Evolutionary conservation across 495 filamentous ascomycete species (phyloP), one percentile per base, ranked within the genome.

Genomic region (Cryomyces antarcticus): DNA sequence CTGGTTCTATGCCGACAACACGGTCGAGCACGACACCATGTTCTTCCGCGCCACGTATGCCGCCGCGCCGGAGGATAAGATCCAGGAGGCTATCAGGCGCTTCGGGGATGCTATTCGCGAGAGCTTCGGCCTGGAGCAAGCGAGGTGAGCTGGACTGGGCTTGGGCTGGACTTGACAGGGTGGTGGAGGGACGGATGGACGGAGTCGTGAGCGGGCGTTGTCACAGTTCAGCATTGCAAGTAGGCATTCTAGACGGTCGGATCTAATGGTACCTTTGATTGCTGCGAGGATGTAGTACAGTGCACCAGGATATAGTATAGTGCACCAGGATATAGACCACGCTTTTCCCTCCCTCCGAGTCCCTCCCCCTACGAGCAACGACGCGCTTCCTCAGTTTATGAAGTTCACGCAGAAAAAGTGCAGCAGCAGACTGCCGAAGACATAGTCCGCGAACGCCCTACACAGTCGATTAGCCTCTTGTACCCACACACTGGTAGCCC

Each of bases 331-430:
- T 24, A 24, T 24, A 24, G 17, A 24, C 17, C 17, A 24, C 17
- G 17, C 17, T 24, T 24, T 24, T 24, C 17, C 17, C 17, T 24
- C 17, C 17, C 17, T 24, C 17, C 17, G 17, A 24, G 2, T 24
- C 17, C 17, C 17, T 24, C 17, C 17, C 17, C 17, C 17, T 24
- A 24, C 17, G 2, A 24, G 17, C 17, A 24, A 24, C 17, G 17
- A 24, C 17, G 17, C 17, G 17, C 17, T 24, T 6, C 43, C 31
- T 38, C 64, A 96, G 70, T 97, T 97, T 66, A 97, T 96, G 60
- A 97, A 97, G 67, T 97, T 96, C 52, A 95, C 79, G 63, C 89
- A 97, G 70, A 97, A 96, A 67, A 96, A 93, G 67, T 97, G 89
- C 60, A 97, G 63, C 54, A 97, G 81, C 59, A 97, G 54, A 57